Percentiles rank a stretch among this genome's conserved stretches.
Evolutionary conservation across 2,329 filamentous ascomycete species (phyloP).

Genomic region (Colletotrichum brevisporum): DNA sequence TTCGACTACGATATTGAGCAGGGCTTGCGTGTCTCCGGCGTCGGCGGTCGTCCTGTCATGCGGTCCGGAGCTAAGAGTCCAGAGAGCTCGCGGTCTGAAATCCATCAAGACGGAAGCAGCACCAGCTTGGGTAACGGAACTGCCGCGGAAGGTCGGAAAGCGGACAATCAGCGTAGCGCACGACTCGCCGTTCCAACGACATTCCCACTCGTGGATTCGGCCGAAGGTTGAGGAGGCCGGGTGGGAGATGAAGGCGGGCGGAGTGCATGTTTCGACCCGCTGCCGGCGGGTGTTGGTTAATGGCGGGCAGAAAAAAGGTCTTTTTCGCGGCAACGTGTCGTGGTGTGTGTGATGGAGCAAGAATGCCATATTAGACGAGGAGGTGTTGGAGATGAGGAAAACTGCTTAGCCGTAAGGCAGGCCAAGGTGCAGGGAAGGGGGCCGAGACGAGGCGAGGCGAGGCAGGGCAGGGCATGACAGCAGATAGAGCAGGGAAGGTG

Average conservation of each 20-base stretch:
- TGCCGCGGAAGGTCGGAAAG: slow-evolving; percentile 1
- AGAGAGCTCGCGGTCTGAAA: background rate
- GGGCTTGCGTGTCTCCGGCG: slow-evolving; percentile 5
- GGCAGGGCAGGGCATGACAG: background rate
- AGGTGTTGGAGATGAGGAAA: background rate
- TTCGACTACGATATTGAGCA: slow-evolving; percentile 4
- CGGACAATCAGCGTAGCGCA: background rate
- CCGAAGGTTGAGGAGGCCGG: background rate
- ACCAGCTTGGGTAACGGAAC: background rate
- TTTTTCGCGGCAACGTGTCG: background rate
- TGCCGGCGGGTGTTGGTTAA: background rate
- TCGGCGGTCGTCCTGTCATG: background rate
- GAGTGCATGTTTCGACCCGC: background rate
- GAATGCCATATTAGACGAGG: too few species aligned
- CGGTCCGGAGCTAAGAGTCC: slow-evolving; percentile 16
- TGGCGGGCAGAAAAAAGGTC: slow-evolving; percentile 7
- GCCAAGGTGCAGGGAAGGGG: slow-evolving; percentile 1
- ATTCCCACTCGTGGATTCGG: background rate
- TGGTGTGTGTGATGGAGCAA: background rate
- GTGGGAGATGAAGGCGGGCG: background rate
- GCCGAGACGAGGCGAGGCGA: background rate
- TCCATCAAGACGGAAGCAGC: background rate
- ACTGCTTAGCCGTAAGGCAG: background rate
- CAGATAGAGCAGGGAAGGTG: slow-evolving; percentile 5
- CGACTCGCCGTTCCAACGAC: background rate